Conservation (phyloP, 495 filamentous ascomycete genomes). For the Penicillium bovifimosum region DNA sequence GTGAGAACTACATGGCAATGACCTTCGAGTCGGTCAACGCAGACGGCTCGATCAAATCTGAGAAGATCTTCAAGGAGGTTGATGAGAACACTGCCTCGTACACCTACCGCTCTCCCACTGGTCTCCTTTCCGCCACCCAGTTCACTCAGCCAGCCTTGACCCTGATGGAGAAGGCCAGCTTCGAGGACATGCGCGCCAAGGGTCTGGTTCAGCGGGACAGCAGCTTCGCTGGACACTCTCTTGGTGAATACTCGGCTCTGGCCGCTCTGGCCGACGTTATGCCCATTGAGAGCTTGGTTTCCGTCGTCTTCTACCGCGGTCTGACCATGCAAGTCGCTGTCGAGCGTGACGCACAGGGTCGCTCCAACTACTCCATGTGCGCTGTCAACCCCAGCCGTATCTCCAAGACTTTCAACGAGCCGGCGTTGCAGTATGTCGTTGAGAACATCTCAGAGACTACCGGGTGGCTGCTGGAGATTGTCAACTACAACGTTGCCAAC, state of each 20-base stretch:
- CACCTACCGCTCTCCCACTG: slow-evolving; percentile 92
- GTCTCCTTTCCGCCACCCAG: slow-evolving; percentile 93
- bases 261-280: slow-evolving; percentile 97
- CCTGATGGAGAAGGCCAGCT: slow-evolving; percentile 98
- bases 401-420: slow-evolving; percentile 95
- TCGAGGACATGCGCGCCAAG: slow-evolving; percentile 97
- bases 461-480: slow-evolving; percentile 92
- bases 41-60: slow-evolving; percentile 89
- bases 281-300: slow-evolving; percentile 97
- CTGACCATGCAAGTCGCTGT: slow-evolving; percentile 99
- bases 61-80: slow-evolving; percentile 99
- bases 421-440: slow-evolving; percentile 91
- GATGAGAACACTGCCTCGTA: slow-evolving; percentile 87
- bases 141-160: slow-evolving; percentile 98
- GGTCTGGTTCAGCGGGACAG: slow-evolving; percentile 93
- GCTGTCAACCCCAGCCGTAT: slow-evolving; percentile 97
- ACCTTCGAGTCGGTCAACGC: slow-evolving; percentile 93
- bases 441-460: slow-evolving; percentile 89
- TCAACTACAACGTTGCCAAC: slow-evolving; percentile 98
- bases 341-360: slow-evolving; percentile 85
- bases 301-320: slow-evolving; percentile 98
- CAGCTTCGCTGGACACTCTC: slow-evolving; percentile 94
- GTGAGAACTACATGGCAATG: slow-evolving; percentile 99
- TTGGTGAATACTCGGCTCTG: slow-evolving; percentile 96
- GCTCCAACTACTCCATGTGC: slow-evolving; percentile 98